phyloP scores from a whole-genome alignment of 345 rosid genomes.

The Hibiscus syriacus region DNA sequence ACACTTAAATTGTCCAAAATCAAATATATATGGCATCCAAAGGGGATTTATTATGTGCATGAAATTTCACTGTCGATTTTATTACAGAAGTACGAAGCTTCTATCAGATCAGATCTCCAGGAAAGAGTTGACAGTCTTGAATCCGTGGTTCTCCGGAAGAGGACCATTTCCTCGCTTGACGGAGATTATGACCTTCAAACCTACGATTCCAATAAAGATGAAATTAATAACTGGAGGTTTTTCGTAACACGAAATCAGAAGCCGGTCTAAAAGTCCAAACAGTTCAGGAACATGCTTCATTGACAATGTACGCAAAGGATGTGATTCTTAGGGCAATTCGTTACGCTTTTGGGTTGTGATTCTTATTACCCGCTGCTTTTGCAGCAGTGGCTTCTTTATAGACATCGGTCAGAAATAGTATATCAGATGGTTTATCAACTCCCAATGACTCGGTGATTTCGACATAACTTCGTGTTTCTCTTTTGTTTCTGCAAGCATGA shows the following conservation, averaged over 20 bases:
- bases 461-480: constrained; percentile 58
- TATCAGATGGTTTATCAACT: constrained; percentile 75
- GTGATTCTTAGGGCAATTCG: neutral
- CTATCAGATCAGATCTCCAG: constrained; percentile 48
- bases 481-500: constrained; percentile 65
- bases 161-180: constrained; percentile 66
- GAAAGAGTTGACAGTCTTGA: constrained; percentile 55
- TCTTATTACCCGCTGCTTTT: constrained; percentile 59
- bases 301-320: neutral
- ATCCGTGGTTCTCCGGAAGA: constrained; percentile 59
- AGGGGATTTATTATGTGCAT: neutral
- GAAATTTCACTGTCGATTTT: neutral
- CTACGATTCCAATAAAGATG: constrained; percentile 20
- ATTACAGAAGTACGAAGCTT: neutral
- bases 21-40: neutral
- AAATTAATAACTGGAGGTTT: neutral
- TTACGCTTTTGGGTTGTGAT: neutral
- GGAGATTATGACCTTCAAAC: constrained; percentile 51
- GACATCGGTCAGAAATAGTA: constrained; percentile 73
- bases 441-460: constrained; percentile 77
- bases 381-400: constrained; percentile 91
- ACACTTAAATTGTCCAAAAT: too few relatives aligned
- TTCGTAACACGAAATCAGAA: neutral
- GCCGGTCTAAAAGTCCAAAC: neutral
- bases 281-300: neutral